Evolutionary conservation across 2,329 filamentous ascomycete species (phyloP).

Genomic region (Aschersonia sp.): DNA sequence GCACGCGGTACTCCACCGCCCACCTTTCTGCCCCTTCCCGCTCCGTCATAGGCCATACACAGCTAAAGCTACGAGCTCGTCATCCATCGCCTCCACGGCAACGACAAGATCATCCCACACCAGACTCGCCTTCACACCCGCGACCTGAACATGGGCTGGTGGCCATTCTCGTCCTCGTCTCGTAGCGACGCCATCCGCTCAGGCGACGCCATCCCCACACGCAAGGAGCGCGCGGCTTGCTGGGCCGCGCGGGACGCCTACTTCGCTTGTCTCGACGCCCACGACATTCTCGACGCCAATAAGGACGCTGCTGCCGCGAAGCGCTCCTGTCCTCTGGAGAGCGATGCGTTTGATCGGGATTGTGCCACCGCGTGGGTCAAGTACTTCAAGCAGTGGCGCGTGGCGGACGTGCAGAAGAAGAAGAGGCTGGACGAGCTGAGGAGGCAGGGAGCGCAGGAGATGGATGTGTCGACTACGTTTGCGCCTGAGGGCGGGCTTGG

Average conservation of each 20-base stretch:
- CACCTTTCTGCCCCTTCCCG: background rate
- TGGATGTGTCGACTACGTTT: constrained; percentile 28
- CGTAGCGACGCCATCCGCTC: constrained; percentile 32
- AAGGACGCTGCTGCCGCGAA: constrained; percentile 25
- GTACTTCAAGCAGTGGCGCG: constrained; percentile 94
- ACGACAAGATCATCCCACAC: background rate
- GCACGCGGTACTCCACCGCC: background rate
- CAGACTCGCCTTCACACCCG: background rate
- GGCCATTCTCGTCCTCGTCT: constrained; percentile 30
- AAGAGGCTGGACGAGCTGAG: constrained; percentile 63
- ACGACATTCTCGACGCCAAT: constrained; percentile 60
- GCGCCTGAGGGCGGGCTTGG: constrained; percentile 17
- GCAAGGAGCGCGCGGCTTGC: constrained; percentile 67
- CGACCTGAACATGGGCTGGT: constrained; percentile 27
- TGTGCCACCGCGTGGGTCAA: constrained; percentile 91
- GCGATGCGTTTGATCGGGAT: constrained; percentile 58
- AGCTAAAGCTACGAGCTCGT: no score
- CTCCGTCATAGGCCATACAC: background rate
- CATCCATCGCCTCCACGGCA: no score
- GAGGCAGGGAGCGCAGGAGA: constrained; percentile 54
- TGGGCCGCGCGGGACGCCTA: constrained; percentile 83
- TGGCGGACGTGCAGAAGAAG: constrained; percentile 82
- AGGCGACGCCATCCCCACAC: constrained; percentile 63
- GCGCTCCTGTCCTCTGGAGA: constrained; percentile 24
- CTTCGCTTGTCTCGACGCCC: constrained; percentile 73